Conservation (phyloP, 345 rosid species). For the Lepidium sativum region DNA sequence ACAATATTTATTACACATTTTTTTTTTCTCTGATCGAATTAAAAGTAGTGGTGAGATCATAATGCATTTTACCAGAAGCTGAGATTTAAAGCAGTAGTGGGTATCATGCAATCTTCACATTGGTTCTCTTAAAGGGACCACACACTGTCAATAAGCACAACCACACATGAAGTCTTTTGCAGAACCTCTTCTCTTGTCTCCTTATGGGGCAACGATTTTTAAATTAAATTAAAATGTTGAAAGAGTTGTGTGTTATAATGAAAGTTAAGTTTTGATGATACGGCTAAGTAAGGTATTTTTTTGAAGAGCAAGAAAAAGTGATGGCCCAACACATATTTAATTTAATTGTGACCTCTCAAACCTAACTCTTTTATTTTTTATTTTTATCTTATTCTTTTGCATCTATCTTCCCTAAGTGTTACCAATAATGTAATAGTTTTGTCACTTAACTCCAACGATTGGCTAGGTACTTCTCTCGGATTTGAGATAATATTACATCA, state of each 20-base stretch:
- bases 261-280: constrained; percentile 27
- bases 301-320: constrained; percentile 25
- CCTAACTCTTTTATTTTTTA: constrained; percentile 18
- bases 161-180: constrained; percentile 35
- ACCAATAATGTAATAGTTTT: background rate
- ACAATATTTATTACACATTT: constrained; percentile 9
- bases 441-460: background rate
- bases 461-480: background rate
- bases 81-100: constrained; percentile 23
- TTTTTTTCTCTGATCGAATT: constrained; percentile 18
- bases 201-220: constrained; percentile 29
- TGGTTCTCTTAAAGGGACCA: constrained; percentile 23
- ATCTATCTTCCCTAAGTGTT: constrained; percentile 4
- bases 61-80: constrained; percentile 16
- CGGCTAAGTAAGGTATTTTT: constrained; percentile 27
- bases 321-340: constrained; percentile 25
- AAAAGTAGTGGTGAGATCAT: constrained; percentile 24
- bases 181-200: constrained; percentile 33
- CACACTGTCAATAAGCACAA: constrained; percentile 23
- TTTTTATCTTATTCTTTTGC: background rate
- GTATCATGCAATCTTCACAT: constrained; percentile 33
- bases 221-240: background rate
- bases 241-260: background rate
- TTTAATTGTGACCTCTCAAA: constrained; percentile 13
- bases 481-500: background rate